Percentiles rank a stretch among this genome's conserved stretches.
These are phyloP conservation scores for Fragaria nilgerrensis DNA, from an alignment of 306 rosid genomes.

Conservation along the genomic window DNA sequence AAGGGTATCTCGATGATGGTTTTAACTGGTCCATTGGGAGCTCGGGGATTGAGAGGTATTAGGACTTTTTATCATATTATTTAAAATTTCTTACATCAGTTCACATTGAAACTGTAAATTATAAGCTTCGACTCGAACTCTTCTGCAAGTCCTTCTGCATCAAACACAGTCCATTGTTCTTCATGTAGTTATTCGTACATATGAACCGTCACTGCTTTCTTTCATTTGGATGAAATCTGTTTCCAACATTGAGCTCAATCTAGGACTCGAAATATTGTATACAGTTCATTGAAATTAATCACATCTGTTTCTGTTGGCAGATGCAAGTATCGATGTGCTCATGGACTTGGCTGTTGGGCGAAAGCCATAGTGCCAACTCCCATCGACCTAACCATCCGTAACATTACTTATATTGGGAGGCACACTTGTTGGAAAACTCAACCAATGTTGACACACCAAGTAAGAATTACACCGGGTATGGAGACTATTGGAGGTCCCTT, in stretches of 20 bases:
- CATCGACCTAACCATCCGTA: background rate
- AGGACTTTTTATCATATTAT: background rate
- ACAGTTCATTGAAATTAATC: too few species aligned
- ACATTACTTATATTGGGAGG: background rate
- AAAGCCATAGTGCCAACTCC: background rate
- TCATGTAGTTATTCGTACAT: too few species aligned
- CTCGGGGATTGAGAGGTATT: background rate
- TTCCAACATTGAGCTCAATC: too few species aligned
- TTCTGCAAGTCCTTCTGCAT: too few species aligned
- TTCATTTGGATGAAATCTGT: too few species aligned
- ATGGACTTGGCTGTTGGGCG: background rate
- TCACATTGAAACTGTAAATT: too few species aligned
- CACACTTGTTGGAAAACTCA: background rate
- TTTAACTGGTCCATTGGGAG: background rate
- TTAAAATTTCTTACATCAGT: too few species aligned
- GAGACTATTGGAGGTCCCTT: conserved; percentile 60
- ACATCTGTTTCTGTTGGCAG: background rate
- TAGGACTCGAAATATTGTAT: too few species aligned
- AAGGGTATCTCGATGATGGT: background rate
- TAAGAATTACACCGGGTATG: conserved; percentile 48
- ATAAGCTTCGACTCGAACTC: too few species aligned
- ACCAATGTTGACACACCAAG: conserved; percentile 60
- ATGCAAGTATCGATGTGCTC: background rate
- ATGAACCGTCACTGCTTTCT: too few species aligned
- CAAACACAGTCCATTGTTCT: too few species aligned